Base-by-base conservation (phyloP, 345 rosid genomes). In the Lumnitzera racemosa region DNA sequence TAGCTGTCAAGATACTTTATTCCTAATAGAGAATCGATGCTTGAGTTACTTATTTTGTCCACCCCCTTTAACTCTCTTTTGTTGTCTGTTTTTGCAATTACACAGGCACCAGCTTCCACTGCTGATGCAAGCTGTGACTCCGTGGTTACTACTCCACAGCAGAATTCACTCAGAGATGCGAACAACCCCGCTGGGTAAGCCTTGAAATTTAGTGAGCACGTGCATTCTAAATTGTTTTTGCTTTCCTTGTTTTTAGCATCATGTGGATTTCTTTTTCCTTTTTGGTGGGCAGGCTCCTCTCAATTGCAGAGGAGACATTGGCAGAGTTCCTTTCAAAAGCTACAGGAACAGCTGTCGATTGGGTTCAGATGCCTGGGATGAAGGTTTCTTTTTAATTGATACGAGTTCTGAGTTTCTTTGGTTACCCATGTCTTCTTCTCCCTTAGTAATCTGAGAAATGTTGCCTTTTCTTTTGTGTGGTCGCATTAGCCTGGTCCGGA, bases 321-420 rank as follows among this genome's bases (percentile, higher is more conserved):
- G 84, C 98, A 81, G 96, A 90, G 91, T 95, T 95, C 96, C 99
- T 95, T 74, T 88, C 98, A 71, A 95, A 95, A 96, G 99, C 99
- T 87, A 95, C 98, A 63, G 99, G 99, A 95, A 95, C 99, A 82
- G 98, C 96, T 88, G 96, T 95, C 66, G 98, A 95, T 83, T 95
- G 99, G 99, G 96, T 95, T 84, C 99, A 95, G 88, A 87, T 95
- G 99, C 97, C 98, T 82, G 99, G 99, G 96, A 95, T 95, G 99
- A 95, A 95, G 99, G 99, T 95, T 55, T 15, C n/a, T 58, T 46
- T 5, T 60, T 60, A 24, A 15, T 8, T 65, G 24, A 25, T 59
- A 55, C 57, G 20, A 49, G 25, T 17, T 20, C 31, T 25, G 27
- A 51, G 20, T 25, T 58, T 59, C 49, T 52, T 58, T 29, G 46